phyloP scores from a whole-genome alignment of 345 rosid species.

The Hevea brasiliensis region DNA sequence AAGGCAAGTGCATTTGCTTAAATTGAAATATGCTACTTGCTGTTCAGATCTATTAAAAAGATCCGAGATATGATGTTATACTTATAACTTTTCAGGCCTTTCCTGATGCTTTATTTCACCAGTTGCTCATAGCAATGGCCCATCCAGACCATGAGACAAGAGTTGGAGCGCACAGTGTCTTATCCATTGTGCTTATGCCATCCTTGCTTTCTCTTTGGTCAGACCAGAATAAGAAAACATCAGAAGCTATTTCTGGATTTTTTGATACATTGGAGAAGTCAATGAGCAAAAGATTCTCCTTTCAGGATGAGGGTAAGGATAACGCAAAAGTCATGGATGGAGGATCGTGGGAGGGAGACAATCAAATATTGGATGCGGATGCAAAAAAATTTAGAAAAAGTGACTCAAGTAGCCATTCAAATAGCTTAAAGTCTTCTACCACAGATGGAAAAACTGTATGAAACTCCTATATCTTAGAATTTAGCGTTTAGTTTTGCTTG shows the following conservation, averaged over 20 bases:
- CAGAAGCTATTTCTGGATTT: constrained; percentile 36
- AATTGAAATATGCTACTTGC: constrained; percentile 3
- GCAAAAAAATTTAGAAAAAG: constrained; percentile 28
- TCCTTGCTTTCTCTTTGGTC: constrained; percentile 54
- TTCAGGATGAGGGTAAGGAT: constrained; percentile 43
- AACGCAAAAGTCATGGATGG: constrained; percentile 36
- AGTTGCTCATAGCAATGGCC: constrained; percentile 73
- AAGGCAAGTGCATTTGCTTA: constrained; percentile 44
- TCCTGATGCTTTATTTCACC: constrained; percentile 88
- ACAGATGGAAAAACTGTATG: constrained; percentile 61
- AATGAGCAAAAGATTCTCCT: constrained; percentile 39
- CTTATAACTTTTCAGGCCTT: constrained; percentile 58
- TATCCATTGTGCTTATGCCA: constrained; percentile 71
- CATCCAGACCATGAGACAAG: constrained; percentile 77
- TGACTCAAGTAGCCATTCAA: constrained; percentile 41
- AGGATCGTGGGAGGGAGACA: constrained; percentile 40
- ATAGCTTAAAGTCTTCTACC: constrained; percentile 50
- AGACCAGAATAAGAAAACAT: constrained; percentile 39
- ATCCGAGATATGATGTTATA: constrained; percentile 18
- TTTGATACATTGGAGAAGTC: constrained; percentile 28
- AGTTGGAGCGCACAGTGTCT: constrained; percentile 68
- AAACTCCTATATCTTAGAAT: constrained; percentile 1
- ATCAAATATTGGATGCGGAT: constrained; percentile 28
- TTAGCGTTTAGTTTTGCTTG: background rate
- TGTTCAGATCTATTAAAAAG: constrained; percentile 14